These are phyloP conservation scores for Colletotrichum sp. DNA, from an alignment of 2,329 filamentous ascomycete species.

Conservation along the genomic window DNA sequence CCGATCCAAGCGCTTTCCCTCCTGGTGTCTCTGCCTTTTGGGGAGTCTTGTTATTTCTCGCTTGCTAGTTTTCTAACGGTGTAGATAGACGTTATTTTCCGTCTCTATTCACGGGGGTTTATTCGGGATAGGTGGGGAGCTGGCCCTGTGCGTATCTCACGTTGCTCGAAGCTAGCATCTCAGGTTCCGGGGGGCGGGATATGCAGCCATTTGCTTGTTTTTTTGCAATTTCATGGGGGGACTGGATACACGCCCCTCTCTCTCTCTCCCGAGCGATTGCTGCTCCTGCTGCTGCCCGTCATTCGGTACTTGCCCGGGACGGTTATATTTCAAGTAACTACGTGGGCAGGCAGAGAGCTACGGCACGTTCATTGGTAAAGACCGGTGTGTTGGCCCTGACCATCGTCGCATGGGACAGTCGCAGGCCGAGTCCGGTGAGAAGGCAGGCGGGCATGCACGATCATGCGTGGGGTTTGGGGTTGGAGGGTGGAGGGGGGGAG, in stretches of 20 bases:
- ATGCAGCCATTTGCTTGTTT: not conserved
- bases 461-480: not conserved
- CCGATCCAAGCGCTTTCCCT: not conserved
- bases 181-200: not conserved
- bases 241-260: not conserved
- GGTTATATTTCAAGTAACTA: not conserved
- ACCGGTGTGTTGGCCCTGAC: not conserved
- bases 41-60: too few species aligned
- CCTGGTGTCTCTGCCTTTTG: not conserved
- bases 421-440: not conserved
- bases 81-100: not conserved
- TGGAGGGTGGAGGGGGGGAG: not conserved
- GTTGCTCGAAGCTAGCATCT: not conserved
- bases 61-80: not conserved
- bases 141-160: conserved; percentile 11
- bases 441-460: not conserved
- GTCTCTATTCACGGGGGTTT: not conserved
- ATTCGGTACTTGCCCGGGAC: not conserved
- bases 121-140: not conserved
- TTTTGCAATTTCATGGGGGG: not conserved
- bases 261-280: not conserved
- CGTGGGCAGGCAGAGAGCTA: not conserved
- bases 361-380: not conserved
- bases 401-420: not conserved
- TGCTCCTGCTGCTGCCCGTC: not conserved